Evolutionary conservation across 805 yeast species (phyloP), one percentile per base, ranked within the genome.

Genomic region (Ogataea nitratoaversa): DNA sequence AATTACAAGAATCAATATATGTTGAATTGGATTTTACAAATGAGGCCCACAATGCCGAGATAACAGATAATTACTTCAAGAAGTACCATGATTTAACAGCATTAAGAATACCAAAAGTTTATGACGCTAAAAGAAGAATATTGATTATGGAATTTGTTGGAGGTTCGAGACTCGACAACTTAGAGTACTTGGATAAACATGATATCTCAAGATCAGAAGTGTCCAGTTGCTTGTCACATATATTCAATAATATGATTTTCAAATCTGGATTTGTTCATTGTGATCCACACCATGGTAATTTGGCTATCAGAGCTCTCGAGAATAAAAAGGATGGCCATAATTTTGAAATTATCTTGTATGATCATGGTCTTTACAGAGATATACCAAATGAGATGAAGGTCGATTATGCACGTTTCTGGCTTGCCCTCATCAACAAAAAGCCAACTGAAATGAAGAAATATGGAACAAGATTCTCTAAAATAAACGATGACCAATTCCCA

Each of bases 281-380:
- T 66, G 99, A 93, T 60, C 99, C 99, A 1, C 99, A 93, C 60
- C 96, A 95, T 9, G 99, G 99, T 0, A 93, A 93, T 55, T 67
- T 93, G 43, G 96, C 98, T 0, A 87, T 93, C 18, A 68, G 89
- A 41, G 64, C 71, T 25, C 62, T 71, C 6, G 52, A 53, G 14
- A 38, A 46, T 5, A 52, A 55, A 23, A 49, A 44, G 28, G 46
- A 57, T 29, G 63, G 65, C 2, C 88, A 82, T 56, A 90, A 91
- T 58, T 93, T 93, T 59, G 99, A 93, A 61, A 86, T 93, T 37
- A 70, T 93, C 6, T 69, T 93, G 16, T 95, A 88, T 59, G 99
- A 93, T 63, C 99, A 93, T 61, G 99, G 99, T 0, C 69, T 93
- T 16, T 93, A 93, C 60, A 72, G 99, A 44, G 78, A 82, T 43